Evolutionary conservation across 805 yeast genomes (phyloP), one percentile per base, ranked within the genome.

Genomic region (Saccharomycodes ludwigii): DNA sequence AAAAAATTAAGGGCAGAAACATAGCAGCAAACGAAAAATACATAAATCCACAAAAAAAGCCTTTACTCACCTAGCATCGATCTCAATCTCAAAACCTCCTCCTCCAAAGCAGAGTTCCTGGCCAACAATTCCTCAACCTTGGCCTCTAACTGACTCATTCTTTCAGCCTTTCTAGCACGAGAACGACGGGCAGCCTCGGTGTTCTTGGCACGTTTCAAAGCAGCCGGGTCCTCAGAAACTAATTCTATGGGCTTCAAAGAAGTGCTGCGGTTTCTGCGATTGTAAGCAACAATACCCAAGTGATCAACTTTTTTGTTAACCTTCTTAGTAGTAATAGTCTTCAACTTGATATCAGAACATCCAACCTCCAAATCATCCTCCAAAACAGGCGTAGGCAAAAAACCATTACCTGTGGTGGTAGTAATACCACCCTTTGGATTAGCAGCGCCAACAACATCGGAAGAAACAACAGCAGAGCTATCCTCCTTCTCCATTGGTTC

Each of bases 171-270:
- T 55, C 94, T 74, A 16, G 95, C 95, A 49, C 96, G 68, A 18
- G 95, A 84, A 51, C 95, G 73, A 57, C 96, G 75, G 6, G 96
- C 96, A 43, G 97, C 96, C 53, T 85, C 95, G 30, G 76, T 88
- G 68, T 91, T 88, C 58, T 88, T 76, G 6, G 97, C 97, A 54
- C 97, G 76, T 63, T 88, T 88, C 47, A 80, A 55, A 28, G 83
- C 71, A 35, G 68, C 69, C n/a, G 77, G 71, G 54, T 85, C 94
- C 30, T 53, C 58, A 17, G 63, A 53, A 27, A 67, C 70, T 20
- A 71, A 65, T 29, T 70, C 68, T 34, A 85, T 66, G 7, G 94
- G 94, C 43, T 66, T 62, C 55, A 84, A 65, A 6, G 94, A 93
- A 37, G 63, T 59, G 18, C 70, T 40, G 47, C 94, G 73, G 43